Evolutionary conservation across 1,139 yeast genomes (phyloP).

Genomic region (Protomyces arabidopsidicola): DNA sequence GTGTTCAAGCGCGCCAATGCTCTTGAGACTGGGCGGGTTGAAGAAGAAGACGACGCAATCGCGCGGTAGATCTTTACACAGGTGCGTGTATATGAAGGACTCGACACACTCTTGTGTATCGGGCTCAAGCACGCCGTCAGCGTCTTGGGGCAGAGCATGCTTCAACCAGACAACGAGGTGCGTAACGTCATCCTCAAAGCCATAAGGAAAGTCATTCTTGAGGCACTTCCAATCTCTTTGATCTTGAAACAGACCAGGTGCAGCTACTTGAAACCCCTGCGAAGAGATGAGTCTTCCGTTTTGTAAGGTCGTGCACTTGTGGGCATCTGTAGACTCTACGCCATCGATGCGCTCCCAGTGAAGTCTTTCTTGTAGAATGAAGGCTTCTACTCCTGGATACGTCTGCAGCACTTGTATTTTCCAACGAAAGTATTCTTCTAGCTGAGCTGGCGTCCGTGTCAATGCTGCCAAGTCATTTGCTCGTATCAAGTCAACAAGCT

Average conservation of each 20-base stretch:
- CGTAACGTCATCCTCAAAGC: slow-evolving; percentile 39
- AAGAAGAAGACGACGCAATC: slow-evolving; percentile 11
- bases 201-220: slow-evolving; percentile 44
- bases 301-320: neutral
- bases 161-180: slow-evolving; percentile 46
- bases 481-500: neutral
- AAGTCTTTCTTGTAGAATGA: slow-evolving; percentile 37
- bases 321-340: neutral
- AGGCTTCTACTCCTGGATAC: slow-evolving; percentile 39
- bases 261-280: neutral
- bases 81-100: neutral
- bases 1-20: slow-evolving; percentile 24
- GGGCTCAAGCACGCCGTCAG: neutral
- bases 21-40: slow-evolving; percentile 18
- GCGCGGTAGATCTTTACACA: neutral
- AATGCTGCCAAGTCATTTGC: slow-evolving; percentile 34
- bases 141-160: slow-evolving; percentile 34
- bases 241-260: slow-evolving; percentile 32
- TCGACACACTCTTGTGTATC: neutral
- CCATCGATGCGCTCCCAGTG: slow-evolving; percentile 34
- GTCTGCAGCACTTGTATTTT: slow-evolving; percentile 35
- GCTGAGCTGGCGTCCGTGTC: slow-evolving; percentile 40
- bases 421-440: slow-evolving; percentile 38
- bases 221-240: slow-evolving; percentile 40
- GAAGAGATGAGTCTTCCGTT: neutral